phyloP scores from a whole-genome alignment of 73 alveolate species.

The Durusdinium trenchii region DNA sequence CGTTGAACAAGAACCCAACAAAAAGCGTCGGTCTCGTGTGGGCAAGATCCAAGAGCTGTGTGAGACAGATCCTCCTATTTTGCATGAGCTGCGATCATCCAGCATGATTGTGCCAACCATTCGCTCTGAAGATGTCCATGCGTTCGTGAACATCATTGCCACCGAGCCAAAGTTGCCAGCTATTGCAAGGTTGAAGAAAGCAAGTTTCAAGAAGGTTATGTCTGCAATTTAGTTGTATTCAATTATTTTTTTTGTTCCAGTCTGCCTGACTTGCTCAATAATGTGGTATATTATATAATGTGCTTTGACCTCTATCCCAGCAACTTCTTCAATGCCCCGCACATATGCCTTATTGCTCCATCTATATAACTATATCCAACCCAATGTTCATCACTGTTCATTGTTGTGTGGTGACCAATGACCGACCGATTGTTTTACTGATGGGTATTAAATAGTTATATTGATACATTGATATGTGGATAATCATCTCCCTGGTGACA shows the following conservation, averaged over 20 bases:
- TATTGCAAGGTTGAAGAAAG: background rate
- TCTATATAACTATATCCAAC: no score
- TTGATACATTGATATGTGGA: background rate
- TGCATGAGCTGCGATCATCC: background rate
- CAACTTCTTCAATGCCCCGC: no score
- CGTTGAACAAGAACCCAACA: background rate
- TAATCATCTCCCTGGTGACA: background rate
- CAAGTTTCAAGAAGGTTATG: background rate
- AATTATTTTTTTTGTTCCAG: no score
- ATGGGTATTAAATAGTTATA: no score
- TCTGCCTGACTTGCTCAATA: background rate
- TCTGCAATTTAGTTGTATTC: background rate
- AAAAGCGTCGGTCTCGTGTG: background rate
- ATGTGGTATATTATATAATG: background rate
- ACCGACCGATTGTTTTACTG: no score
- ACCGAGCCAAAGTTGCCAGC: background rate
- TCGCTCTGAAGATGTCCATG: background rate
- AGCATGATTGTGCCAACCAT: background rate
- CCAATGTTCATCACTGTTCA: no score
- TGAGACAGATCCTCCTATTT: background rate
- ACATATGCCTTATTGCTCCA: no score
- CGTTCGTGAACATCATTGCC: background rate
- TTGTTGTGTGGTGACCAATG: no score
- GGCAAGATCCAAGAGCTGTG: background rate
- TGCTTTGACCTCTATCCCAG: no score